Evolutionary conservation across 1,139 yeast genomes (phyloP).

Genomic region (Keqinozyma sinolaborantium): DNA sequence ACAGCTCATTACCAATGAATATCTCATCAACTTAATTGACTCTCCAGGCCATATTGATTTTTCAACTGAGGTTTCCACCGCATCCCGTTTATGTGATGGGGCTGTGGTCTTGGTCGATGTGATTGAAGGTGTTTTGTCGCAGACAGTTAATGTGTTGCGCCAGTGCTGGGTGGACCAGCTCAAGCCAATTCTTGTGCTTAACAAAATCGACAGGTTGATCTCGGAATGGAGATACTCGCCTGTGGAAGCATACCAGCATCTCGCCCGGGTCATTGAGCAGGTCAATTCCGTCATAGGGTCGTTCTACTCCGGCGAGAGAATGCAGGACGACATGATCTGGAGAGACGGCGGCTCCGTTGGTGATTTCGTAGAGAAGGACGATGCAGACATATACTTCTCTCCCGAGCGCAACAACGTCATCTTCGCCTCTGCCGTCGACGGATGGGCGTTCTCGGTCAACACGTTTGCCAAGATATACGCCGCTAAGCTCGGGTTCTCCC

Average conservation of each 20-base stretch:
- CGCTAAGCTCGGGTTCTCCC: constrained; percentile 79
- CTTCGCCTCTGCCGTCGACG: constrained; percentile 92
- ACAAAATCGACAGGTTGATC: constrained; percentile 86
- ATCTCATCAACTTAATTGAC: constrained; percentile 87
- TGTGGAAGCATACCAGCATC: constrained; percentile 78
- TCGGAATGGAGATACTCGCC: constrained; percentile 82
- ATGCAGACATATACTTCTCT: constrained; percentile 80
- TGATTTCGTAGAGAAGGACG: constrained; percentile 72
- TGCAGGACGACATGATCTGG: constrained; percentile 86
- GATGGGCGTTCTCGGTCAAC: constrained; percentile 94
- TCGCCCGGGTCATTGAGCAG: constrained; percentile 78
- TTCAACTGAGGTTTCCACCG: constrained; percentile 92
- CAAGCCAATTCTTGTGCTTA: constrained; percentile 85
- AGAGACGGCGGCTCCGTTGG: constrained; percentile 59
- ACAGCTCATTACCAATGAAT: constrained; percentile 58
- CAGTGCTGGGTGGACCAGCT: constrained; percentile 95
- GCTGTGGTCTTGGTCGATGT: constrained; percentile 94
- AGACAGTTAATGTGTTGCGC: constrained; percentile 88
- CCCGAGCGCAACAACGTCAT: constrained; percentile 91
- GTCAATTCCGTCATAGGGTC: constrained; percentile 95
- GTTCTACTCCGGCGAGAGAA: constrained; percentile 88
- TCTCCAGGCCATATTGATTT: constrained; percentile 99
- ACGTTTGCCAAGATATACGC: constrained; percentile 88
- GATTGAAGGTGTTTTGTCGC: constrained; percentile 97
- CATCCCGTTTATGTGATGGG: constrained; percentile 94